Percentiles rank a stretch among this genome's conserved stretches.
Conservation (phyloP, 176 grass and related monocot species). For the Metroxylon sagu region DNA sequence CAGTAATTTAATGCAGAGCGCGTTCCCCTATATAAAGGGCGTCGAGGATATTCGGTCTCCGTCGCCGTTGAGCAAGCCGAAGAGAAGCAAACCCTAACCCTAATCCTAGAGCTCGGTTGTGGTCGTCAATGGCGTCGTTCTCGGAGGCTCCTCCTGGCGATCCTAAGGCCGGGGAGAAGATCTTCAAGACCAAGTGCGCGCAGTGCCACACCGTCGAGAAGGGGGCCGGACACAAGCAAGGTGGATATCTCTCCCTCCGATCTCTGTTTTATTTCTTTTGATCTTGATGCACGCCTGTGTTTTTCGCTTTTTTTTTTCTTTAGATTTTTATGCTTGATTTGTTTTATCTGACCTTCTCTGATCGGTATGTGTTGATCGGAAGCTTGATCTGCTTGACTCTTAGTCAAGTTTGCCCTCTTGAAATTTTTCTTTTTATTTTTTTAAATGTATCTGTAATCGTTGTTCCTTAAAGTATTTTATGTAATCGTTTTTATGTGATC, state of each 20-base stretch:
- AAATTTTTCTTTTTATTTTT: no score
- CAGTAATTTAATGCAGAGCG: no score
- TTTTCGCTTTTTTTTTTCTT: neutral
- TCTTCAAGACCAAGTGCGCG: constrained; percentile 92
- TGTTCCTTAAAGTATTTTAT: no score
- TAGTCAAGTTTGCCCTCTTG: no score
- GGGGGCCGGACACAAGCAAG: constrained; percentile 88
- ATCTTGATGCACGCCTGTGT: neutral
- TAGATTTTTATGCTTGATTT: neutral
- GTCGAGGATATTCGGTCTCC: no score
- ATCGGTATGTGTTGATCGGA: neutral
- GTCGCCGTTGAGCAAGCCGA: no score
- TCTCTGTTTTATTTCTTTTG: neutral
- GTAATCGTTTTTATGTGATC: no score
- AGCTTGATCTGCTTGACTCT: neutral
- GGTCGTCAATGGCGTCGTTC: constrained; percentile 59
- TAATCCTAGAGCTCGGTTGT: no score
- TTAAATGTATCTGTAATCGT: no score
- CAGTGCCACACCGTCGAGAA: constrained; percentile 91
- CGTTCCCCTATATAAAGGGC: no score
- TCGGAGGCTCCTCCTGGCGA: constrained; percentile 62
- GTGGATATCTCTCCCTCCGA: constrained; percentile 10
- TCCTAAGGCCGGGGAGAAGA: constrained; percentile 61
- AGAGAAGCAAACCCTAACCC: no score
- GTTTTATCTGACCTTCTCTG: neutral